Conservation (phyloP, 805 yeast species). For the Candida manassasensis region DNA sequence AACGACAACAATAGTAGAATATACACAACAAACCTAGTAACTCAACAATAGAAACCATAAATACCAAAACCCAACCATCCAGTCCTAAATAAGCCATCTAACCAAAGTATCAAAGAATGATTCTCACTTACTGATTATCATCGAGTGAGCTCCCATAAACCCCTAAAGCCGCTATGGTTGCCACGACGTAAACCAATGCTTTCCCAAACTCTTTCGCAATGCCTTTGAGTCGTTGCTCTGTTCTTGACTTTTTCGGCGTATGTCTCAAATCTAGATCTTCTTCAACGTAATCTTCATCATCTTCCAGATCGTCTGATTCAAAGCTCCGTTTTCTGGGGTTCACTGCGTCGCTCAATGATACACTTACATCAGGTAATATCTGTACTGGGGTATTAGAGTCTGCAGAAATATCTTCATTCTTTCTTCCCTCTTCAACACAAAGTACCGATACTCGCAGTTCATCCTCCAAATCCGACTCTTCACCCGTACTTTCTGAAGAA, state of each 20-base stretch:
- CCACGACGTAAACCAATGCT: conserved; percentile 27
- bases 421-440: too few relatives aligned
- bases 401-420: too few relatives aligned
- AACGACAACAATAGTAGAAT: conserved; percentile 9
- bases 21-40: not conserved
- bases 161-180: conserved; percentile 33
- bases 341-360: too few relatives aligned
- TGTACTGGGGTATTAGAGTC: too few relatives aligned
- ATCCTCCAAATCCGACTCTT: too few relatives aligned
- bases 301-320: not conserved
- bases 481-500: too few relatives aligned
- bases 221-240: conserved; percentile 9
- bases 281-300: conserved; percentile 1
- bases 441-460: too few relatives aligned
- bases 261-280: not conserved
- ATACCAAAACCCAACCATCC: not conserved
- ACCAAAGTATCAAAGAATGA: not conserved
- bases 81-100: not conserved
- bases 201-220: conserved; percentile 28
- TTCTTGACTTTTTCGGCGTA: conserved; percentile 4
- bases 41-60: not conserved
- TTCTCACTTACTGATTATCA: not conserved
- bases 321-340: not conserved
- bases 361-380: too few relatives aligned
- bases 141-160: conserved; percentile 24